These are phyloP conservation scores for Xerocomellus intermedius DNA, from an alignment of 768 basidiomycete genomes.

Conservation along the genomic window DNA sequence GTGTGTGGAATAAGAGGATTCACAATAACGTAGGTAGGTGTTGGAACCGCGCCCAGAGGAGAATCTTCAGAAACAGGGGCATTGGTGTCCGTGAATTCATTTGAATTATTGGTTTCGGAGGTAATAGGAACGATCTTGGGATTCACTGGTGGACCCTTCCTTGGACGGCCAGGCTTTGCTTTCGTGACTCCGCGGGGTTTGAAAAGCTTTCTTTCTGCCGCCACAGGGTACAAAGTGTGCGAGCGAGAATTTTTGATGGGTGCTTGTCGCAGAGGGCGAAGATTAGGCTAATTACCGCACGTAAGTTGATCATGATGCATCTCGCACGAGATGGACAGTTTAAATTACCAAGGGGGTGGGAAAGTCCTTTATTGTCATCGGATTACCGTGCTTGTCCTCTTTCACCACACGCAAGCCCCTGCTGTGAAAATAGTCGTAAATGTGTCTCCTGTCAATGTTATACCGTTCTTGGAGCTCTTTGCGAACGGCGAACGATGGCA, in stretches of 20 bases:
- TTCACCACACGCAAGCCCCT: slow-evolving; percentile 61
- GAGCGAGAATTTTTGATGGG: slow-evolving; percentile 18
- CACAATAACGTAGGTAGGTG: slow-evolving; percentile 17
- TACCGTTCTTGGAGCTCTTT: slow-evolving; percentile 72
- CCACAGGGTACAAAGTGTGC: slow-evolving; percentile 17
- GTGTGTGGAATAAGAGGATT: slow-evolving; percentile 27
- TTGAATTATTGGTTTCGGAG: slow-evolving; percentile 12
- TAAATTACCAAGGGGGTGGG: slow-evolving; percentile 22
- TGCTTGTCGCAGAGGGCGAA: slow-evolving; percentile 31
- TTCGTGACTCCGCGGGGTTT: slow-evolving; percentile 32
- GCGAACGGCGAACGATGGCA: slow-evolving; percentile 71
- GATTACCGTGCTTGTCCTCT: slow-evolving; percentile 59
- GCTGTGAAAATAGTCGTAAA: slow-evolving; percentile 78
- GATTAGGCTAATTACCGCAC: slow-evolving; percentile 24
- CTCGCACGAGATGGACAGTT: slow-evolving; percentile 1
- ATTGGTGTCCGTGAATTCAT: slow-evolving; percentile 3
- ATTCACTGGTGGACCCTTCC: slow-evolving; percentile 15
- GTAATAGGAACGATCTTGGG: slow-evolving; percentile 2
- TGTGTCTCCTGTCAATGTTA: slow-evolving; percentile 66
- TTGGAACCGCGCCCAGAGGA: slow-evolving; percentile 8
- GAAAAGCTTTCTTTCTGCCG: slow-evolving; percentile 12
- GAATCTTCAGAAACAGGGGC: slow-evolving; percentile 7
- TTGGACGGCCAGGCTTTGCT: slow-evolving; percentile 32
- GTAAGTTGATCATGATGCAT: slow-evolving; percentile 11
- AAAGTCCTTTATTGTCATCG: slow-evolving; percentile 31